Base-by-base conservation (phyloP, 2,329 filamentous ascomycete genomes). In the Huntiella decipiens region DNA sequence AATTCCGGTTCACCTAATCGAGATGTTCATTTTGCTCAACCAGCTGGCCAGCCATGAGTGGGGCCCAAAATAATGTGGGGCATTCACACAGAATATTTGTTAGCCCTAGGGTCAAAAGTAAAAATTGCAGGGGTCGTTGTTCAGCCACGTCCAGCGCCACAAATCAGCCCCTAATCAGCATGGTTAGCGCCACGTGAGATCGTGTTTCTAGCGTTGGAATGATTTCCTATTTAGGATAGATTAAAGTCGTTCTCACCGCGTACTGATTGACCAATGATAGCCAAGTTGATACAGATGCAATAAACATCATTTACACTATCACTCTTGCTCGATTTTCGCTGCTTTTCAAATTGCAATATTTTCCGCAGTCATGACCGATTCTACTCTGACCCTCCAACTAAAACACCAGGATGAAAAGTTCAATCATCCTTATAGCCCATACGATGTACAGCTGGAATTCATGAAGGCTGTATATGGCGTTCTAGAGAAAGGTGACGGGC, bases 351-450 rank as follows among this genome's bases (percentile, higher is more conserved):
- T 10, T 13, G 4, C 22, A 22, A 32, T 31, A 28, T 12, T 42
- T 19, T 33, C 6, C n/a, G 8, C 10, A 38, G 32, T n/a, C 5
- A 45, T 45, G 37, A 13, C 12, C 8, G 32, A 39, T 32, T 7
- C 17, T 5, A 33, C 12, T 31, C 6, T 17, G 13, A 45, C 42
- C 7, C 4, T 22, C 2, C 46, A 48, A 28, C 12, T 33, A n/a
- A 38, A 38, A n/a, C 33, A 22, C 4, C 7, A 46, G 10, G 28
- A 41, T 35, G 37, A 44, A 34, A 67, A 86, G 54, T 95, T 93
- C 57, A 75, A 92, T 56, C 87, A 95, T 57, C 87, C 87, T 0
- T 94, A 79, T 58, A 74, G 76, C 28, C 87, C 87, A 0, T 95
- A 95, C 60, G 72, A 82, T 44, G 91, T 94, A 38, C 87, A 95